Base-by-base conservation (phyloP, 768 basidiomycete genomes). In the Lanmaoa pseudosensibilis region DNA sequence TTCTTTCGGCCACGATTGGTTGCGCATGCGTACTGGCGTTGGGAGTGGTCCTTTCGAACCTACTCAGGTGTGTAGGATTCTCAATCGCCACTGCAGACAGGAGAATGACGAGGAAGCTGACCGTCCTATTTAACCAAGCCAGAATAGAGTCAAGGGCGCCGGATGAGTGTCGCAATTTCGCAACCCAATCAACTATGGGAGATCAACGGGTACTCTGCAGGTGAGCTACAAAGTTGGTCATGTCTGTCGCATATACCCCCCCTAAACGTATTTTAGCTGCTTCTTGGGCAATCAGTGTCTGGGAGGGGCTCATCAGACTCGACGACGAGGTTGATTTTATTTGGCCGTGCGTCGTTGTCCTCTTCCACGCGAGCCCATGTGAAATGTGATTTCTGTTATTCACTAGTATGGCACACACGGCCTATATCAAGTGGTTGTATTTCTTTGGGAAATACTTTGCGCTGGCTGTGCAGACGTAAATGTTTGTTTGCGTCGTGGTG, bases 381-480 rank as follows among this genome's bases (percentile, higher is more conserved):
- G 0, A 34, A 45, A 23, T 16, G 1, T 52, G 25, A 39, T 44
- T 25, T 45, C 2, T 13, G 5, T 27, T 36, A 7, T 30, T 0
- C 30, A 21, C 25, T 32, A 69, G 69, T 13, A 62, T 65, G 55
- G 41, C 69, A 9, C 8, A 7, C 4, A 50, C 8, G 10, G 58
- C 65, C 2, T 46, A 50, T 27, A 32, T 65, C 40, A 70, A 71
- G 45, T 70, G 67, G 69, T 10, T 71, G n/a, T 70, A 63, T 45
- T 23, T 71, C 18, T 59, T 69, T 45, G 56, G 55, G 5, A 71
- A 56, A 50, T 71, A 65, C 19, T 50, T 58, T 33, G 57, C 51
- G 6, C 12, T 71, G 12, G n/a, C 12, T 3, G 1, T 54, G 4
- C 69, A 67, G 34, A 60, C 55, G 69, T 67, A 39, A 56, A 15